Percentiles rank a stretch among this genome's conserved stretches.
Evolutionary conservation across 768 basidiomycete genomes (phyloP).

Genomic region (Xerocomellus amylosporus): DNA sequence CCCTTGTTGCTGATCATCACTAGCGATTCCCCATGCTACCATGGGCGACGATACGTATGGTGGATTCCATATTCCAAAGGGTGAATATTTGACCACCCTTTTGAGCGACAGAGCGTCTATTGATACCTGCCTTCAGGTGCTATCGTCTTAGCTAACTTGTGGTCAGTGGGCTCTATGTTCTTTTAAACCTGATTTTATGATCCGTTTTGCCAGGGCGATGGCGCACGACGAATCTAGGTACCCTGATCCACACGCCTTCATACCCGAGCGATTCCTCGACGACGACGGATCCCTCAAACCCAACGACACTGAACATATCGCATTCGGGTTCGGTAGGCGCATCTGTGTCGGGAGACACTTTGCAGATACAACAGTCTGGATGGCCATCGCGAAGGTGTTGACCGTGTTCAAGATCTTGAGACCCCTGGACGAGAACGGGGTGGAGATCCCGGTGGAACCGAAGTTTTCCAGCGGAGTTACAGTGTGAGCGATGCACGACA

Average conservation of each 20-base stretch:
- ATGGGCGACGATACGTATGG: constrained; percentile 40
- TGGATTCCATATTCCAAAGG: too few species aligned
- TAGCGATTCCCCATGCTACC: constrained; percentile 27
- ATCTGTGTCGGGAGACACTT: constrained; percentile 25
- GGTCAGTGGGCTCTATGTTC: neutral
- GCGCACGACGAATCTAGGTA: constrained; percentile 28
- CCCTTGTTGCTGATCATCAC: neutral
- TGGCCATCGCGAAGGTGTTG: constrained; percentile 9
- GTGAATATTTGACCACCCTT: too few species aligned
- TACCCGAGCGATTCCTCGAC: constrained; percentile 40
- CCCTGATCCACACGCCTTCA: constrained; percentile 34
- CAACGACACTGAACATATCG: constrained; percentile 4
- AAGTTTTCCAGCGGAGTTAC: constrained; percentile 7
- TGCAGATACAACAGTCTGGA: constrained; percentile 19
- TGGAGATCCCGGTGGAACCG: constrained; percentile 16
- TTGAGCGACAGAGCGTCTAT: neutral
- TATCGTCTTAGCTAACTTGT: constrained; percentile 5
- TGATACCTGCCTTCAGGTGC: neutral
- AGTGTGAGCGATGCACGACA: neutral
- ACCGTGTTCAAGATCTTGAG: constrained; percentile 1
- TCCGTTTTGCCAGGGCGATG: constrained; percentile 8
- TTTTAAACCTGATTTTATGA: too few species aligned
- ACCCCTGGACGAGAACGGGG: neutral
- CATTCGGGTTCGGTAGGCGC: constrained; percentile 29
- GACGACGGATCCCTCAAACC: constrained; percentile 18